These are phyloP conservation scores for Aegilops umbellulata DNA, from an alignment of 176 grass and related monocot species.

Conservation along the genomic window DNA sequence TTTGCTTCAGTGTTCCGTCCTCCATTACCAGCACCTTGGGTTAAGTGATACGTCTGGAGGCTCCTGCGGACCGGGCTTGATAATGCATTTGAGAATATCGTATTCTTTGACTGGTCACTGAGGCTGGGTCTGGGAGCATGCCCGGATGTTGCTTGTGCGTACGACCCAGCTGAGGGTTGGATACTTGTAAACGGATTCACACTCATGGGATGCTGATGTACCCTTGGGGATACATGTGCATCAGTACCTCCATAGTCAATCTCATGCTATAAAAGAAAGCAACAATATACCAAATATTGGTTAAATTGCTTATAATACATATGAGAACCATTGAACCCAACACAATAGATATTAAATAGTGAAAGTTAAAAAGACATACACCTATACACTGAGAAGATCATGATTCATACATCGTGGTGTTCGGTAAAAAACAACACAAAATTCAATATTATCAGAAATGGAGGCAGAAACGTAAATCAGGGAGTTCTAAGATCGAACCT, in stretches of 20 bases:
- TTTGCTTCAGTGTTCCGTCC: conserved; percentile 49
- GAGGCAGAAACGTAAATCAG: background rate
- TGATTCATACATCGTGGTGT: conserved; percentile 10
- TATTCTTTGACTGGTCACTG: conserved; percentile 66
- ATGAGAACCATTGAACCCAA: conserved; percentile 20
- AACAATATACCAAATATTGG: conserved; percentile 5
- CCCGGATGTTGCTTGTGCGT: conserved; percentile 30
- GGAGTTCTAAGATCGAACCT: conserved; percentile 40
- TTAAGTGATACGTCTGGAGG: conserved; percentile 64
- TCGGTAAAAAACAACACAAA: background rate
- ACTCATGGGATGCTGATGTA: conserved; percentile 45
- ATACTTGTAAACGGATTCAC: conserved; percentile 40
- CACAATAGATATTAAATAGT: conserved; percentile 17
- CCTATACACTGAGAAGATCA: background rate
- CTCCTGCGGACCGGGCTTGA: conserved; percentile 62
- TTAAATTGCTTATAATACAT: background rate
- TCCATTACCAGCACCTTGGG: conserved; percentile 58
- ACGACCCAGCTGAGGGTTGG: conserved; percentile 32
- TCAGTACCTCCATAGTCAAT: conserved; percentile 76
- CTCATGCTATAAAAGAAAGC: conserved; percentile 63
- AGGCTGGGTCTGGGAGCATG: conserved; percentile 45
- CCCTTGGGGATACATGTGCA: conserved; percentile 53
- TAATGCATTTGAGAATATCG: conserved; percentile 71
- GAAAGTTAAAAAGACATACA: background rate
- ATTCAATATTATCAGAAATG: background rate